These are phyloP conservation scores for Plasmodium chabaudi DNA, from an alignment of 169 alveolate species.

Conservation along the genomic window DNA sequence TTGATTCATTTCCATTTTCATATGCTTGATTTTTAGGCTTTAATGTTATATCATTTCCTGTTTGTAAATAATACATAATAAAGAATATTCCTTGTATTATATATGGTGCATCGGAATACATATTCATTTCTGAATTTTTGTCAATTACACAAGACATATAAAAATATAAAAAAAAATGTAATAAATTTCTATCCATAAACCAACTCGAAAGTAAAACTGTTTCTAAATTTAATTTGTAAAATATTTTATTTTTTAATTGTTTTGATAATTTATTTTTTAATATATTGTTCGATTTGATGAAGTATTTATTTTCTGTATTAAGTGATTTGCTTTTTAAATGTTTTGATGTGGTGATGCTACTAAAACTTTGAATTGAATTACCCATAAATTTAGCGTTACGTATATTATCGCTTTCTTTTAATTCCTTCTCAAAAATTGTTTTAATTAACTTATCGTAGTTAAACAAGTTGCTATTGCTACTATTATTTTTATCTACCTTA, in stretches of 20 bases:
- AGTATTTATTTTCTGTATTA: neutral
- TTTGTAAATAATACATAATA: conserved; percentile 42
- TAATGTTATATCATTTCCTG: conserved; percentile 72
- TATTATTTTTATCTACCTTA: neutral
- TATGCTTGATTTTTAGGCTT: conserved; percentile 25
- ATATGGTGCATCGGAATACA: conserved; percentile 55
- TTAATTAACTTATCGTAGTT: neutral
- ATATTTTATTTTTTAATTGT: conserved; percentile 25
- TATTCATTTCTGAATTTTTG: conserved; percentile 15
- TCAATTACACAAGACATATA: conserved; percentile 64
- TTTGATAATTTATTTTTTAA: conserved; percentile 14
- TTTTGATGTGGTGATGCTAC: neutral
- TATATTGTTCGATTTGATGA: neutral
- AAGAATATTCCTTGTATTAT: conserved; percentile 62
- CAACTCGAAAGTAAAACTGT: conserved; percentile 65
- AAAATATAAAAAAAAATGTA: conserved; percentile 66
- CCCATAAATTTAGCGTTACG: neutral
- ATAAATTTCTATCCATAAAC: conserved; percentile 56
- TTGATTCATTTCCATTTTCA: conserved; percentile 43
- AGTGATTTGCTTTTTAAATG: neutral
- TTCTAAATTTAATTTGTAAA: conserved; percentile 73
- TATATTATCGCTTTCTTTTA: neutral
- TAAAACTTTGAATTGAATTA: too few species aligned
- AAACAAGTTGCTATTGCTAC: neutral
- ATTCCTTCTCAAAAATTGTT: neutral